Evolutionary conservation across 108 stramenopile genomes (phyloP), one percentile per base, ranked within the genome.

Genomic region (Nitzschia sp.): DNA sequence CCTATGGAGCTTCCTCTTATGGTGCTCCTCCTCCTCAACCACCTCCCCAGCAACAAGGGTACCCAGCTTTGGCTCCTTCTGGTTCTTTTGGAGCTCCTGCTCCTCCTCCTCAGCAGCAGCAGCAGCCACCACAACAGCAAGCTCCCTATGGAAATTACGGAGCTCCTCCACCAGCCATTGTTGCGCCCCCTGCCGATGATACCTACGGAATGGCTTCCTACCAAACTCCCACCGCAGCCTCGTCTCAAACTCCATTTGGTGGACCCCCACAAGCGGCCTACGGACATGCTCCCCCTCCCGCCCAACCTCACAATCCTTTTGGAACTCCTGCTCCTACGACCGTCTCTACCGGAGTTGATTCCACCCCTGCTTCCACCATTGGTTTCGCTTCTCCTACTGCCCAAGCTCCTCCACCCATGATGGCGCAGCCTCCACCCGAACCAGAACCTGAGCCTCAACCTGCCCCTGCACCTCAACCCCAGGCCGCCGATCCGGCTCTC

Each of bases 321-420:
- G 57, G 40, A 37, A 71, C 64, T 14, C 80, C 56, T 43, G 67
- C 53, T n/a, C 74, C 65, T 26, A 46, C 62, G 7, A 52, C 67
- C 20, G 58, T 76, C 14, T 24, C 58, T 37, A 63, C 60, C 29
- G 53, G 52, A 51, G 37, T 59, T 19, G 58, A 66, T 42, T 41
- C 24, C 44, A 72, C 78, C 24, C 56, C 46, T 5, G 72, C 69
- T 41, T 71, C 71, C 17, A 72, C 55, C 58, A 57, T 73, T 37
- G 75, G 75, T 11, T 79, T 79, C 65, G 69, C 74, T 15, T 67
- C 84, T 3, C 81, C 82, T 17, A 54, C 68, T 41, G 73, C 57
- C 20, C 48, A 62, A 34, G 29, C 14, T 29, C 20, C 12, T 53
- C 67, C 46, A 52, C 42, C 53, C 46, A 34, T 17, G 72, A 56